phyloP scores from a whole-genome alignment of 1,284 basidiomycete genomes.

The Ustilago nuda region DNA sequence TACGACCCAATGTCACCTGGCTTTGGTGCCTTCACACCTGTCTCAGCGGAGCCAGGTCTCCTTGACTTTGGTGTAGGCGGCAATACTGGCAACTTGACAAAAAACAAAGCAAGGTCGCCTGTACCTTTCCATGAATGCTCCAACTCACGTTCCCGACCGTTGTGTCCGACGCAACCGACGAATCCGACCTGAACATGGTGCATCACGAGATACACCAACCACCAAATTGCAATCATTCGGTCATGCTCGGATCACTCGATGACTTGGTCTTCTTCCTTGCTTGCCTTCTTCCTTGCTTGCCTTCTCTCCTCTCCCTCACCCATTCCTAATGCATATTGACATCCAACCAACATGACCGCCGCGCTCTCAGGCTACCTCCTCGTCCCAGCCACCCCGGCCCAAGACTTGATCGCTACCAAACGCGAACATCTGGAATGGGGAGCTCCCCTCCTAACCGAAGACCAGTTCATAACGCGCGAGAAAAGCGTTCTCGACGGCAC shows the following conservation, averaged over 20 bases:
- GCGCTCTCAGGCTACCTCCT: slow-evolving; percentile 22
- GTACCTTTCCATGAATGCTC: not conserved
- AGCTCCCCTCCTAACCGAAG: slow-evolving; percentile 22
- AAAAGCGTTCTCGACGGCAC: slow-evolving; percentile 16
- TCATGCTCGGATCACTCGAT: slow-evolving; percentile 10
- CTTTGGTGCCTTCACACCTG: too few relatives aligned
- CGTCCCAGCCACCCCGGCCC: slow-evolving; percentile 25
- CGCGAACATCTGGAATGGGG: slow-evolving; percentile 48
- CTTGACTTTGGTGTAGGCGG: too few relatives aligned
- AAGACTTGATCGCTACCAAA: slow-evolving; percentile 39
- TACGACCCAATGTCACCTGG: too few relatives aligned
- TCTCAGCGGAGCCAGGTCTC: too few relatives aligned
- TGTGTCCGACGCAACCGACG: slow-evolving; percentile 8
- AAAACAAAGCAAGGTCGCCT: too few relatives aligned
- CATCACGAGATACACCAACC: not conserved
- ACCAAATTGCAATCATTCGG: not conserved
- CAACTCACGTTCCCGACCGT: not conserved
- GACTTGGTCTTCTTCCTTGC: too few relatives aligned
- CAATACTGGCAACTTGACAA: too few relatives aligned
- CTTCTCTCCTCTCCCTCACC: not conserved
- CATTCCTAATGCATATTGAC: not conserved
- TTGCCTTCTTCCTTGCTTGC: not conserved
- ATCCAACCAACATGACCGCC: not conserved
- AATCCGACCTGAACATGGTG: not conserved
- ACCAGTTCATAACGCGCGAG: slow-evolving; percentile 40